phyloP scores from a whole-genome alignment of 1,284 basidiomycete species.

The Rhodotorula sp. region DNA sequence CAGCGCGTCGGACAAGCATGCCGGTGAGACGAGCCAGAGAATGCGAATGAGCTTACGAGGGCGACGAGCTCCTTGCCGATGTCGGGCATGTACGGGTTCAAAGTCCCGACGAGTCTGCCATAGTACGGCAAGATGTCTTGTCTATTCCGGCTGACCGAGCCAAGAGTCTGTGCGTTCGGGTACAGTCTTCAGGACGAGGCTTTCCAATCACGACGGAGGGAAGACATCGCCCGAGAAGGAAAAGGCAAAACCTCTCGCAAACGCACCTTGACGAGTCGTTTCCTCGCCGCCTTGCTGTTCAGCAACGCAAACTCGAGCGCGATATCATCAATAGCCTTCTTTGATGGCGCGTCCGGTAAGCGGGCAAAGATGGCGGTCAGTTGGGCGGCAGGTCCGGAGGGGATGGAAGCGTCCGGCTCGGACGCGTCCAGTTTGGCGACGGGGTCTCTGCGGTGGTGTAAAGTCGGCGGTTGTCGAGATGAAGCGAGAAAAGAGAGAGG shows the following conservation, averaged over 20 bases:
- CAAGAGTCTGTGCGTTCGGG: conserved; percentile 68
- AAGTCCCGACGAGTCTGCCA: conserved; percentile 79
- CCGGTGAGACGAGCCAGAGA: too few species aligned
- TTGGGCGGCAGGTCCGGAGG: conserved; percentile 83
- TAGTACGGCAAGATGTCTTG: conserved; percentile 92
- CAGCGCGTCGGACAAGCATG: too few species aligned
- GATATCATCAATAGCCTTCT: conserved; percentile 86
- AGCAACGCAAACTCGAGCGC: conserved; percentile 94
- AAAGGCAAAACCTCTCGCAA: not conserved
- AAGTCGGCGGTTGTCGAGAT: too few species aligned
- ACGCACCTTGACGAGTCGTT: conserved; percentile 76
- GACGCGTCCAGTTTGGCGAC: conserved; percentile 50
- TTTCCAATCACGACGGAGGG: not conserved
- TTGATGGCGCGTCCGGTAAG: conserved; percentile 87
- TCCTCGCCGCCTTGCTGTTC: conserved; percentile 92
- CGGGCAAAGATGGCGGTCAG: conserved; percentile 88
- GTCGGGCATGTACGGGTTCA: conserved; percentile 92
- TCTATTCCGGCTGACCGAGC: conserved; percentile 80
- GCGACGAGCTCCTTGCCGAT: conserved; percentile 77
- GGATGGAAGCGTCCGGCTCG: conserved; percentile 55
- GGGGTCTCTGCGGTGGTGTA: conserved; percentile 18
- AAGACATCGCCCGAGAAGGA: conserved; percentile 1
- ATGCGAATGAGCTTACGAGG: conserved; percentile 57
- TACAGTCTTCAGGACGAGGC: not conserved
- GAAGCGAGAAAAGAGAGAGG: too few species aligned